phyloP scores from a whole-genome alignment of 345 rosid genomes.

The Brassica cretica region DNA sequence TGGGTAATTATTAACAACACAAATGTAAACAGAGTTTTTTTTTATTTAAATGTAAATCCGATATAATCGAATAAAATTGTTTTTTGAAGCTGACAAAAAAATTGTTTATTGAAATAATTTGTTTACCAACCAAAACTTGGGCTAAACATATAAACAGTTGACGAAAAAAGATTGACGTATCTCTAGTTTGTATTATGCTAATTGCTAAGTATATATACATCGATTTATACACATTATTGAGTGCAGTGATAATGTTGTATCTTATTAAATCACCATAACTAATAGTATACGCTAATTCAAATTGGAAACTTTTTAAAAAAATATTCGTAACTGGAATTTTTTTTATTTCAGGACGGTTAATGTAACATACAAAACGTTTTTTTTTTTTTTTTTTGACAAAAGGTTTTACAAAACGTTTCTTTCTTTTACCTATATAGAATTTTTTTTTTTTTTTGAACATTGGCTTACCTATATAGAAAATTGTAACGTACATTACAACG shows the following conservation, averaged over 20 bases:
- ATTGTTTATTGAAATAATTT: too few species aligned
- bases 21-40: not conserved
- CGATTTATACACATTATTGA: too few species aligned
- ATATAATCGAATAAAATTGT: too few species aligned
- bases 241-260: not conserved
- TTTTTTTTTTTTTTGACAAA: too few species aligned
- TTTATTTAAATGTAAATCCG: too few species aligned
- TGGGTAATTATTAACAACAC: not conserved
- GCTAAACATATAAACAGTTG: not conserved
- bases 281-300: not conserved
- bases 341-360: not conserved
- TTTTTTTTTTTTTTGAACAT: too few species aligned
- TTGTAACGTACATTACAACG: not conserved
- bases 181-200: not conserved
- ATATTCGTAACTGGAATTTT: not conserved
- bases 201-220: too few species aligned
- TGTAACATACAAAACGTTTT: not conserved
- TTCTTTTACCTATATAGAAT: not conserved
- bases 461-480: too few species aligned
- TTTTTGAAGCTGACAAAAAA: too few species aligned
- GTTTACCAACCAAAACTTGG: too few species aligned
- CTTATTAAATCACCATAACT: not conserved
- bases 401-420: not conserved
- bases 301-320: not conserved
- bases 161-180: not conserved